These are phyloP conservation scores for Setaria viridis DNA, from an alignment of 202 grass and related monocot species.

Conservation along the genomic window DNA sequence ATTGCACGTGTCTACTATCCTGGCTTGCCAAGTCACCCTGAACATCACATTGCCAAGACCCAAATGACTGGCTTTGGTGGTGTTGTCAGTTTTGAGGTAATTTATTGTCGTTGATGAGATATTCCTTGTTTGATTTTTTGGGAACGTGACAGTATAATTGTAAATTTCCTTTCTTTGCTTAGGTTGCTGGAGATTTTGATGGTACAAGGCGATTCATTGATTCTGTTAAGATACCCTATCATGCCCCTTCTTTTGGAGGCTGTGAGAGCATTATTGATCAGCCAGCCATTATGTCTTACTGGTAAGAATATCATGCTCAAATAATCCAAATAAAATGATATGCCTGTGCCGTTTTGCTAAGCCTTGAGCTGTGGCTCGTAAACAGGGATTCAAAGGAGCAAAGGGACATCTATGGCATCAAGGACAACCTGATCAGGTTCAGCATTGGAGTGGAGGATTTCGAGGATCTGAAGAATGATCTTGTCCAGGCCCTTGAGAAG, in stretches of 20 bases:
- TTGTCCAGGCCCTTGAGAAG: slow-evolving; percentile 82
- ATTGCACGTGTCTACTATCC: slow-evolving; percentile 91
- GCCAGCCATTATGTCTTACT: slow-evolving; percentile 99
- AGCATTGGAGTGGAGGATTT: slow-evolving; percentile 96
- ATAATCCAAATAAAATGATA: background rate
- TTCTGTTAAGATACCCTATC: slow-evolving; percentile 95
- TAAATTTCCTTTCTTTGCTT: background rate
- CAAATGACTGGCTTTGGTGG: slow-evolving; percentile 99
- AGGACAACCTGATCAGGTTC: slow-evolving; percentile 99
- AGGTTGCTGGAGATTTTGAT: slow-evolving; percentile 91
- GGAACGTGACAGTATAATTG: background rate
- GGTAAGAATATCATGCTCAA: slow-evolving; percentile 52
- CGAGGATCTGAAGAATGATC: slow-evolving; percentile 89
- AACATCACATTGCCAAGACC: slow-evolving; percentile 94
- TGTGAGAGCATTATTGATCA: slow-evolving; percentile 98
- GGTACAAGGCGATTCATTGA: slow-evolving; percentile 86
- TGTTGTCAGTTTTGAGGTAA: slow-evolving; percentile 98
- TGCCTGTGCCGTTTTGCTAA: background rate
- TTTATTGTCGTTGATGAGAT: background rate
- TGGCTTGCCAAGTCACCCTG: slow-evolving; percentile 90
- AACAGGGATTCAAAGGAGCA: slow-evolving; percentile 89
- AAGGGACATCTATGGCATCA: slow-evolving; percentile 90
- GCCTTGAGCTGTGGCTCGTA: slow-evolving; percentile 15
- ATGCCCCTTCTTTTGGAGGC: slow-evolving; percentile 95
- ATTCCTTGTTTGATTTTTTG: background rate